phyloP scores from a whole-genome alignment of 164 flowering plant genomes.

The Vitis amurensis region DNA sequence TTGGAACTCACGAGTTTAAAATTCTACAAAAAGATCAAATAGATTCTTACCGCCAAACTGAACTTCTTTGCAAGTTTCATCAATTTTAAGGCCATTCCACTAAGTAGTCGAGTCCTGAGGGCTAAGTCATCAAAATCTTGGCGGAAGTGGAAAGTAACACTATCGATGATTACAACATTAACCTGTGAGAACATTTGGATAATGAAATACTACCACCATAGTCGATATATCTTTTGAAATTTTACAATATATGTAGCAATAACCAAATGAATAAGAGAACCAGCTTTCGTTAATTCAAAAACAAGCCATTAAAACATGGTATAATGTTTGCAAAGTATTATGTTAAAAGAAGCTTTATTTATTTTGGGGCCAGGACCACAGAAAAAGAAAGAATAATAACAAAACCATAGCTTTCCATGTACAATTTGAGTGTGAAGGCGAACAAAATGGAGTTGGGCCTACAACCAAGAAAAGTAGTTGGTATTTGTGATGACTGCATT shows the following conservation, averaged over 20 bases:
- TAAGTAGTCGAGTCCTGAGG: constrained; percentile 74
- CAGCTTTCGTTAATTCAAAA: neutral
- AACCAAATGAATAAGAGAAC: neutral
- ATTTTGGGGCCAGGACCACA: neutral
- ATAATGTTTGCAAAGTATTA: no score
- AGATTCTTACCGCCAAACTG: constrained; percentile 63
- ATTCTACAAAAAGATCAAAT: neutral
- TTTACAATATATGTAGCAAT: neutral
- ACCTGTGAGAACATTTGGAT: constrained; percentile 44
- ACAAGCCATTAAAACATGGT: neutral
- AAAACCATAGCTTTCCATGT: no score
- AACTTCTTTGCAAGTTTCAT: constrained; percentile 82
- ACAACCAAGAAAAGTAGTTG: neutral
- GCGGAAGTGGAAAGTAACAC: constrained; percentile 89
- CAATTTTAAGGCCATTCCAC: constrained; percentile 76
- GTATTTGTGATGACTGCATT: neutral
- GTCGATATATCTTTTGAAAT: no score
- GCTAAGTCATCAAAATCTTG: constrained; percentile 93
- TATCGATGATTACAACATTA: constrained; percentile 75
- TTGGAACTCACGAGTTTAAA: neutral
- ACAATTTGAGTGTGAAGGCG: no score
- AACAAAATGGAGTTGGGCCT: neutral
- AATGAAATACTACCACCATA: constrained; percentile 1
- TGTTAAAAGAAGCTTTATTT: neutral
- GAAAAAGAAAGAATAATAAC: no score